These are phyloP conservation scores for Acanthamoeba culbertsoni DNA, from an alignment of 208 protist species.

Conservation along the genomic window DNA sequence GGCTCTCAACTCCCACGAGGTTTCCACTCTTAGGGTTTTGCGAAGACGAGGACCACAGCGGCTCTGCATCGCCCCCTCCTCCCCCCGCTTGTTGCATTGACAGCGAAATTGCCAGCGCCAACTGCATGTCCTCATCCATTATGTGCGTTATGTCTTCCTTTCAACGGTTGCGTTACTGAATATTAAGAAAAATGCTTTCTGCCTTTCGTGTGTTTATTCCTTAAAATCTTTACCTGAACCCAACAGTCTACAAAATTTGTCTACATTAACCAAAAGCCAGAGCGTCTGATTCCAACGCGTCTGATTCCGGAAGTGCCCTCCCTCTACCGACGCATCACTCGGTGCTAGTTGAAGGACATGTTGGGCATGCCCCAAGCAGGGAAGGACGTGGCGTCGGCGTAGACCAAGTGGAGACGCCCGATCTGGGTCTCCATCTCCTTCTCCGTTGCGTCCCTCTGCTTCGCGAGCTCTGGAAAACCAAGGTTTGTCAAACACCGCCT, in stretches of 20 bases:
- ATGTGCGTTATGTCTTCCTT: background rate
- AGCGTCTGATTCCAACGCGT: too few species aligned
- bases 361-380: conserved; percentile 5
- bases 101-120: conserved; percentile 1
- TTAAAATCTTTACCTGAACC: too few species aligned
- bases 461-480: background rate
- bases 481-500: background rate
- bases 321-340: too few species aligned
- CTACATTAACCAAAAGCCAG: too few species aligned
- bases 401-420: conserved; percentile 4
- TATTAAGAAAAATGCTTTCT: too few species aligned
- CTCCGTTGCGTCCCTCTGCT: conserved; percentile 1
- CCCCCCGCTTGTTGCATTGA: background rate
- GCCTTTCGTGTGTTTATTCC: too few species aligned
- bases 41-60: background rate
- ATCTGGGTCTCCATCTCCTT: conserved; percentile 41
- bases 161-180: background rate
- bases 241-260: too few species aligned
- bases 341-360: background rate
- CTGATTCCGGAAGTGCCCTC: too few species aligned
- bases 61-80: background rate
- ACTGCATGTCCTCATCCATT: conserved; percentile 30
- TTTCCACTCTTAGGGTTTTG: conserved; percentile 22
- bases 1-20: conserved; percentile 30
- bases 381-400: conserved; percentile 24